Percentiles rank a stretch among this genome's conserved stretches.
phyloP scores from a whole-genome alignment of 2,329 filamentous ascomycete genomes.

The Exserohilum rostratum region DNA sequence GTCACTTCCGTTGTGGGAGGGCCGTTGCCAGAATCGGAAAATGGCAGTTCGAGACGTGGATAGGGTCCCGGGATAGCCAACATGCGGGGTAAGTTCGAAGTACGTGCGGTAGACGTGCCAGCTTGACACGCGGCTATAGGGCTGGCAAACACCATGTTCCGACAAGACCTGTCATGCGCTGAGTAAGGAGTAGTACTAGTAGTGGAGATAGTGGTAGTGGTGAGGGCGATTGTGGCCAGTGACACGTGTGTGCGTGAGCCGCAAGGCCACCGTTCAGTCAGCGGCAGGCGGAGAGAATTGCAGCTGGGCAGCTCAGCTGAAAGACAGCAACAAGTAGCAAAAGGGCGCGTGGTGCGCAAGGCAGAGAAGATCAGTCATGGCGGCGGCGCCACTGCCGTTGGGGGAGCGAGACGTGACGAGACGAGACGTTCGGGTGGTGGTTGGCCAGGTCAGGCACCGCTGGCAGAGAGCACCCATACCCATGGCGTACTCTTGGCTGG shows the following conservation, averaged over 20 bases:
- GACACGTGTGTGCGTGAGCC: too few relatives aligned
- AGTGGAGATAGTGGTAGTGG: too few relatives aligned
- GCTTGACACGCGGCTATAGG: not conserved
- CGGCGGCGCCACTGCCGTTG: not conserved
- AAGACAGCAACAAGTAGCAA: too few relatives aligned
- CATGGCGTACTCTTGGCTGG: not conserved
- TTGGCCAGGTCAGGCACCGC: too few relatives aligned
- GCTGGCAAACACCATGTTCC: not conserved
- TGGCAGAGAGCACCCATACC: too few relatives aligned
- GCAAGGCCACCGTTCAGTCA: too few relatives aligned
- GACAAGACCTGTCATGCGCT: not conserved
- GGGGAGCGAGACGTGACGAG: not conserved
- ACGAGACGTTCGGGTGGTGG: not conserved
- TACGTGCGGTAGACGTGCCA: not conserved
- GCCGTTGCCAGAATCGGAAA: slow-evolving; percentile 7
- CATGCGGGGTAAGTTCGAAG: not conserved
- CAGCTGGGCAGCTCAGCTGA: too few relatives aligned
- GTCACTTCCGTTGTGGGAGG: slow-evolving; percentile 9
- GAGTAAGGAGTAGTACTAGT: too few relatives aligned
- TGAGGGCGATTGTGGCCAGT: not conserved
- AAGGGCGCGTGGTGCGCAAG: not conserved
- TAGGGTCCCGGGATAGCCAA: not conserved
- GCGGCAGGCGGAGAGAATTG: too few relatives aligned
- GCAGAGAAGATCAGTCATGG: not conserved
- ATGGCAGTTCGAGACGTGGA: slow-evolving; percentile 7